Conservation (phyloP, 192 early-diverging fungal species). For the Coemansia sp. region DNA sequence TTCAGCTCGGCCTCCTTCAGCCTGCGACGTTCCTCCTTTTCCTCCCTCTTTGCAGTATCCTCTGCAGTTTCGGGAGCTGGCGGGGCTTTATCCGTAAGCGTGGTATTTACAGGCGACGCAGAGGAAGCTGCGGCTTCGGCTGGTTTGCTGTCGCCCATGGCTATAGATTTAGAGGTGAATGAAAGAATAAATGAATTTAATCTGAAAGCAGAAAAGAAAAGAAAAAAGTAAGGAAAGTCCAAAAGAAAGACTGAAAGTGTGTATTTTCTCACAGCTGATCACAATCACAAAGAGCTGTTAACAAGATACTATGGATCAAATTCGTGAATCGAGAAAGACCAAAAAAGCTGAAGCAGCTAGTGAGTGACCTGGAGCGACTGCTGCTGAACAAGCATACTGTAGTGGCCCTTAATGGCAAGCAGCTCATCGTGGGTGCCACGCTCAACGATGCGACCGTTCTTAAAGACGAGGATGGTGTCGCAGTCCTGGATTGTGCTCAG, state of each 20-base stretch:
- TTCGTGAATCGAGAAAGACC: too few species aligned
- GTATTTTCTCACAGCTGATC: too few species aligned
- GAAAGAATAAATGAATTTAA: not conserved
- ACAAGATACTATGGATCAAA: too few species aligned
- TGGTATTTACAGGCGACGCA: not conserved
- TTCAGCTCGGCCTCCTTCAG: conserved; percentile 38
- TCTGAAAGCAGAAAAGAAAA: not conserved
- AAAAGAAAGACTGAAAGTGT: too few species aligned
- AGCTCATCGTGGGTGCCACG: conserved; percentile 63
- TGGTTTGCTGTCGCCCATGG: conserved; percentile 18
- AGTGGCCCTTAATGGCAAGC: conserved; percentile 55
- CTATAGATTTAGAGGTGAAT: not conserved
- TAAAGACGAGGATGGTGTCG: conserved; percentile 77
- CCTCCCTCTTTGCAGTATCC: conserved; percentile 11
- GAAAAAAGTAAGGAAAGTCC: not conserved
- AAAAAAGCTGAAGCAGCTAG: too few species aligned
- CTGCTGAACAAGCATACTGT: conserved; percentile 64
- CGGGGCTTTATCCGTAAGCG: not conserved
- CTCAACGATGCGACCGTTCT: conserved; percentile 63
- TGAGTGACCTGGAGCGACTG: conserved; percentile 66
- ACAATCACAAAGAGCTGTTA: not conserved
- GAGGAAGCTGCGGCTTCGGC: not conserved
- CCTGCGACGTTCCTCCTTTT: conserved; percentile 45
- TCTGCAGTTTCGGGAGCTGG: conserved; percentile 14
- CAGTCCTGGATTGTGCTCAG: conserved; percentile 70